Conservation (phyloP, 73 alveolate species). For the Symbiodinium natans region DNA sequence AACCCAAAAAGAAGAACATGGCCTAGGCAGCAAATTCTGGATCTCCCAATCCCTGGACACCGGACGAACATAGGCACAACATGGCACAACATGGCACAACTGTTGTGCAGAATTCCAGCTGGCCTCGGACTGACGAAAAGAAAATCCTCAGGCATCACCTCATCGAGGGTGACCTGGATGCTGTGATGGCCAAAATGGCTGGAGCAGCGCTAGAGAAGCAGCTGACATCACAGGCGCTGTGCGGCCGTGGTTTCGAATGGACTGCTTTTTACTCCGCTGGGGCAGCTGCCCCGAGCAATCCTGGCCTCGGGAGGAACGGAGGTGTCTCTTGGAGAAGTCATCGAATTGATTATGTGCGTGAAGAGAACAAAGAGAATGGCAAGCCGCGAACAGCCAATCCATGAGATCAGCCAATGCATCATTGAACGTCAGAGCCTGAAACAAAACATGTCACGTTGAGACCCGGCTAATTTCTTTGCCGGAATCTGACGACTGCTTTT, state of each 20-base stretch:
- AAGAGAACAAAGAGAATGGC: too few species aligned
- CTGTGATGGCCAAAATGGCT: too few species aligned
- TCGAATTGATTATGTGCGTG: too few species aligned
- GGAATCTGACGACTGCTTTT: too few species aligned
- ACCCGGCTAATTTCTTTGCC: neutral
- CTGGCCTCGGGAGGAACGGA: neutral
- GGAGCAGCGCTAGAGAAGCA: too few species aligned
- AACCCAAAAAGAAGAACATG: neutral
- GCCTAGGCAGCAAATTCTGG: constrained; percentile 83
- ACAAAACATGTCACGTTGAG: neutral
- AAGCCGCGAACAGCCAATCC: constrained; percentile 48
- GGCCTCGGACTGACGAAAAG: constrained; percentile 78
- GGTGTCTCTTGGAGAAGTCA: too few species aligned
- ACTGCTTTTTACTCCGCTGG: neutral
- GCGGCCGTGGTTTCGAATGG: too few species aligned
- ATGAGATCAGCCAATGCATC: constrained; percentile 72
- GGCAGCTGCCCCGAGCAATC: neutral
- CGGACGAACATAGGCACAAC: neutral
- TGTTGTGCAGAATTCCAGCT: too few species aligned
- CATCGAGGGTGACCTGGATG: constrained; percentile 56
- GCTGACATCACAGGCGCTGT: too few species aligned
- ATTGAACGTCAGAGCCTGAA: constrained; percentile 26
- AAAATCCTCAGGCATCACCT: constrained; percentile 56
- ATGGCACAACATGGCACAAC: neutral
- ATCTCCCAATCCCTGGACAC: constrained; percentile 73